Percentiles rank a stretch among this genome's conserved stretches.
These are phyloP conservation scores for Chamaecyparis obtusa DNA, from an alignment of 75 land plant genomes.

Conservation along the genomic window DNA sequence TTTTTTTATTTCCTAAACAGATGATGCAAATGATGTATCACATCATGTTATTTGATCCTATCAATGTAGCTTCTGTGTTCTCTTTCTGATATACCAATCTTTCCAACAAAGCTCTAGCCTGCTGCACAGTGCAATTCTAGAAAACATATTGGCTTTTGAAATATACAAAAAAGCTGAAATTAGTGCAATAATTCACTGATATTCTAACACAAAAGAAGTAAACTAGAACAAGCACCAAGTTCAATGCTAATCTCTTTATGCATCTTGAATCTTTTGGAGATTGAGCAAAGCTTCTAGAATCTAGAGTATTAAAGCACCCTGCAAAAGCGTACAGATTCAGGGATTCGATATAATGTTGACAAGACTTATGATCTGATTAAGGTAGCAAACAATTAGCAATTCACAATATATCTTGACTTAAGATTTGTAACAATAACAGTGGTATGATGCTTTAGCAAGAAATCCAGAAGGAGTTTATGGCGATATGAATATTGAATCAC, in stretches of 20 bases:
- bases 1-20: slow-evolving; percentile 35
- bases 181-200: background rate
- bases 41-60: slow-evolving; percentile 72
- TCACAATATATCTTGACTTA: too few species aligned
- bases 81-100: slow-evolving; percentile 86
- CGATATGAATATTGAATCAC: too few species aligned
- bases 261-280: background rate
- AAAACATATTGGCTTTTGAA: background rate
- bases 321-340: background rate
- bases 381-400: background rate
- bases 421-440: too few species aligned
- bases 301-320: background rate
- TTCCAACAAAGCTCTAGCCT: slow-evolving; percentile 88
- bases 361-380: too few species aligned
- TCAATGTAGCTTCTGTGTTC: slow-evolving; percentile 83
- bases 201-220: background rate
- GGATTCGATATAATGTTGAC: background rate
- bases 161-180: background rate
- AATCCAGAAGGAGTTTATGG: too few species aligned
- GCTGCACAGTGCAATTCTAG: slow-evolving; percentile 33
- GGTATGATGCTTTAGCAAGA: too few species aligned
- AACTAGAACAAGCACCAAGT: background rate
- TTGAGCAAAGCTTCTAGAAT: background rate
- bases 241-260: background rate
- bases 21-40: slow-evolving; percentile 57